Evolutionary conservation across 805 yeast species (phyloP), one percentile per base, ranked within the genome.

Genomic region (Pichia nakasei): DNA sequence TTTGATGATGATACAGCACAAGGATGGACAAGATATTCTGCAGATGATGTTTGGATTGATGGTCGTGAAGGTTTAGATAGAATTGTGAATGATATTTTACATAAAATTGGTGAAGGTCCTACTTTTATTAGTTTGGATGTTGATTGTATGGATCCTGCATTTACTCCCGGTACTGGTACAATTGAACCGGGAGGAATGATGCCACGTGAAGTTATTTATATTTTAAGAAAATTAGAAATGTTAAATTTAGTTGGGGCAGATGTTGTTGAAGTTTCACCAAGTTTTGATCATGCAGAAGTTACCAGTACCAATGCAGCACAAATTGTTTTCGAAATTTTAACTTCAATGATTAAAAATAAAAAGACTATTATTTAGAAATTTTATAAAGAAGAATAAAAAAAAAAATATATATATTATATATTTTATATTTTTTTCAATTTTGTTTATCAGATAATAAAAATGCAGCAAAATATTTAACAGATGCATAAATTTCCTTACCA

Each of bases 41-140:
- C 87, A 1, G 93, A 85, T 57, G 93, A 83, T 47, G 75, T 85
- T 34, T 79, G 86, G 76, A 57, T 73, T 13, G 65, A 78, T 37
- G 93, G 91, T 3, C 72, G 75, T 1, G 63, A 61, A 9, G 81
- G 83, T 3, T 44, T 58, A 17, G 51, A 57, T 19, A 56, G 56
- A 33, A 81, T 84, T 18, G 69, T 78, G 22, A 54, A 68, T n/a
- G 64, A 64, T 40, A 78, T 83, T 42, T 60, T 73, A 51, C 59
- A 66, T 3, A 66, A 77, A 32, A 73, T 85, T 31, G 58, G 59
- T n/a, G 73, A 76, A 43, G 67, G 70, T 9, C 91, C 93, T 11
- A 84, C 84, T 0, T 85, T 82, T 54, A 65, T 85, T 35, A 78
- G 86, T 19, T 82, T 85, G n/a, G 95, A 85, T 59, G 80, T 84